These are phyloP conservation scores for Solanum gracilifrons DNA, from an alignment of 257 asterid genomes.

Conservation along the genomic window DNA sequence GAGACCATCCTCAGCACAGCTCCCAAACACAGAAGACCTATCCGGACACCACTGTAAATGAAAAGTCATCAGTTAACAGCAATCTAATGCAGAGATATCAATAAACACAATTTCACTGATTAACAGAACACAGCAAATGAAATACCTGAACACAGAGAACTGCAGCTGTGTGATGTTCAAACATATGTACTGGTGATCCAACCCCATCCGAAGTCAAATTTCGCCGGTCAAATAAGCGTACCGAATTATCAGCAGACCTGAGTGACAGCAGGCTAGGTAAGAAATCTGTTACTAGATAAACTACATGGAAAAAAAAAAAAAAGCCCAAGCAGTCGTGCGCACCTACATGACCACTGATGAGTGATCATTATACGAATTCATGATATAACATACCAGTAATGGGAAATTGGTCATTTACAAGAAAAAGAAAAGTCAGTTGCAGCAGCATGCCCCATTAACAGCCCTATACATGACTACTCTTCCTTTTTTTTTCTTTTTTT, in stretches of 20 bases:
- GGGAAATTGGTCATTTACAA: neutral
- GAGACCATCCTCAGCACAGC: slow-evolving; percentile 94
- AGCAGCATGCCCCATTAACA: neutral
- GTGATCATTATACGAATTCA: neutral
- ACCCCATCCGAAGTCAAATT: slow-evolving; percentile 58
- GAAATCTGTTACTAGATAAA: neutral
- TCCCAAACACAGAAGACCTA: slow-evolving; percentile 81
- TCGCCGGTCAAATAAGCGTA: slow-evolving; percentile 95
- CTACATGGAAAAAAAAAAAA: neutral
- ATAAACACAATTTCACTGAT: neutral
- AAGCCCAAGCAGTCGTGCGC: neutral
- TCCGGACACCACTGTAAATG: slow-evolving; percentile 85
- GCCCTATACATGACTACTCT: neutral
- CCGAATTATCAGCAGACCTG: slow-evolving; percentile 92
- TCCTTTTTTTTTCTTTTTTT: neutral
- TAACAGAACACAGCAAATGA: slow-evolving; percentile 4
- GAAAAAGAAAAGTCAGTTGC: neutral
- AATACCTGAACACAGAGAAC: slow-evolving; percentile 95
- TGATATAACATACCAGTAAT: neutral
- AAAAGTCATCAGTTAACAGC: neutral
- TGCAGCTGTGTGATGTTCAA: slow-evolving; percentile 81
- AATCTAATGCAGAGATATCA: neutral
- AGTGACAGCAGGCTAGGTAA: neutral
- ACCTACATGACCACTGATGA: neutral
- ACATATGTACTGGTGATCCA: slow-evolving; percentile 64